Base-by-base conservation (phyloP, 768 basidiomycete genomes). In the Pleurotus giganteus region DNA sequence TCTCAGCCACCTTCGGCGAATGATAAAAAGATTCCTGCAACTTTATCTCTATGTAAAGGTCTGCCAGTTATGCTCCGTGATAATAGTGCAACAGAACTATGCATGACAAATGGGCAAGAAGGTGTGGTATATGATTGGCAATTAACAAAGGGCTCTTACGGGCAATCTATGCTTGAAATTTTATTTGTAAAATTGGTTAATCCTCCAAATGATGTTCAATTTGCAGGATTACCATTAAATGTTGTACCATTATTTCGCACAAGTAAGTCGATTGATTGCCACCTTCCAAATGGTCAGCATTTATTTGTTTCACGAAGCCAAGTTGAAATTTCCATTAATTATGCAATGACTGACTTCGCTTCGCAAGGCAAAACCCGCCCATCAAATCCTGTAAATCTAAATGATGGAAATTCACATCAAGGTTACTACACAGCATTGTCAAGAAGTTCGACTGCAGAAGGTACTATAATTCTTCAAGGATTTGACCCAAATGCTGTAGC, bases 261-360 rank as follows among this genome's bases (percentile, higher is more conserved):
- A 2, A 41, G 41, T 1, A 51, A 26, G 4, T 47, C 50, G 9
- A 57, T 63, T 12, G 9, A 32, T 1, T 56, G 59, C 26, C 6
- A 19, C 4, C 39, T 67, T 3, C 61, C 64, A 12, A 58, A 60
- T 55, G 65, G 64, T 52, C 29, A 8, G 0, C 53, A 45, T 5
- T 23, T 68, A 1, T 13, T 34, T 13, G 54, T 71, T 1, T 34
- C 47, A 8, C 8, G 66, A 11, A 44, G 26, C 32, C 68, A 69
- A 56, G 60, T 68, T 5, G 47, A 57, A 15, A 58, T 68, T 2
- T 34, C 12, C 19, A 41, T 19, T 64, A 68, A 67, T 49, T 70
- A 69, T 63, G 62, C 65, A 4, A 70, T 71, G 62, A 71, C 71
- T 4, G 69, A 70, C 53, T 72, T 41, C 19, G 39, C 15, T 7